These are phyloP conservation scores for Globisporangium recalcitrans DNA, from an alignment of 352 stramenopile genomes.

Conservation along the genomic window DNA sequence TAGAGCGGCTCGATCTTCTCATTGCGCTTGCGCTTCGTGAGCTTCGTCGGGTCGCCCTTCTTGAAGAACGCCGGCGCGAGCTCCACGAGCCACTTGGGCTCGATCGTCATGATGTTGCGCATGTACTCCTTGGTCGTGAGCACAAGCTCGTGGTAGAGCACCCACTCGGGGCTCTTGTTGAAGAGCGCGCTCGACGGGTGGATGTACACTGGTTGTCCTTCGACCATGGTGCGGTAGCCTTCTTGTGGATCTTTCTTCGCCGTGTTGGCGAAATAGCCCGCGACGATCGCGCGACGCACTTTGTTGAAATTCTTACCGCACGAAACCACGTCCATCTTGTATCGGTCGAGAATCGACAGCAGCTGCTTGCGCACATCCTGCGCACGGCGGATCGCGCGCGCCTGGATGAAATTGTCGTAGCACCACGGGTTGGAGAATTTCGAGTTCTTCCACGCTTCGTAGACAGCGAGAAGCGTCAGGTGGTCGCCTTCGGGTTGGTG, in stretches of 20 bases:
- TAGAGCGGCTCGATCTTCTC: slow-evolving; percentile 99
- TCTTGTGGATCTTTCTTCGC: slow-evolving; percentile 99
- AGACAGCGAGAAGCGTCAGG: slow-evolving; percentile 96
- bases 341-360: slow-evolving; percentile 97
- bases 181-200: slow-evolving; percentile 97
- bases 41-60: slow-evolving; percentile 95
- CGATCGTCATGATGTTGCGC: slow-evolving; percentile 99
- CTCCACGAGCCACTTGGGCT: slow-evolving; percentile 99
- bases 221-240: slow-evolving; percentile 97
- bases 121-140: slow-evolving; percentile 98
- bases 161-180: slow-evolving; percentile 98
- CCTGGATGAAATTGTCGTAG: slow-evolving; percentile 99
- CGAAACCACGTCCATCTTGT: slow-evolving; percentile 97
- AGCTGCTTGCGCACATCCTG: slow-evolving; percentile 99
- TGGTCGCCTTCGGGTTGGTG: slow-evolving; percentile 98
- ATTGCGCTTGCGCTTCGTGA: slow-evolving; percentile 97
- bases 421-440: slow-evolving; percentile 99
- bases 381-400: slow-evolving; percentile 92
- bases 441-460: slow-evolving; percentile 97
- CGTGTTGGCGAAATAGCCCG: slow-evolving; percentile 99
- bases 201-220: slow-evolving; percentile 98
- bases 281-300: slow-evolving; percentile 96
- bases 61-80: slow-evolving; percentile 96
- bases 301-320: slow-evolving; percentile 96
- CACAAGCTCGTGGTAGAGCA: slow-evolving; percentile 98